phyloP scores from a whole-genome alignment of 495 filamentous ascomycete species.

The Neurospora pannonica region DNA sequence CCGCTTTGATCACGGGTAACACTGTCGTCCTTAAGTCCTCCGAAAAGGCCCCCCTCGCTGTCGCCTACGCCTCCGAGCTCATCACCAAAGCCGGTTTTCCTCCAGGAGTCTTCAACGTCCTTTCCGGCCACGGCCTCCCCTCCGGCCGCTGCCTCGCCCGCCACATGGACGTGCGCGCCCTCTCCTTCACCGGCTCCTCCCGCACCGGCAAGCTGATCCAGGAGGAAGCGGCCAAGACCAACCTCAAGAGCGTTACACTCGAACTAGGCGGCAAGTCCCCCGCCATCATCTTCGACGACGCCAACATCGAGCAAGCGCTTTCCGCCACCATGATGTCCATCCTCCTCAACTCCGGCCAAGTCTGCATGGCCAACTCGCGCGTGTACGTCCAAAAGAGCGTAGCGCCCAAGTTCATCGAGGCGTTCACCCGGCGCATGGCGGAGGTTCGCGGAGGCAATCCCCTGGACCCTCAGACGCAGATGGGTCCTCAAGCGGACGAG shows the following conservation, averaged over 20 bases:
- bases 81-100: slow-evolving; percentile 49
- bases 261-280: slow-evolving; percentile 78
- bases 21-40: slow-evolving; percentile 80
- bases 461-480: slow-evolving; percentile 51
- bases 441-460: slow-evolving; percentile 52
- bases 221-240: slow-evolving; percentile 30
- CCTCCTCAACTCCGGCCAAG: slow-evolving; percentile 65
- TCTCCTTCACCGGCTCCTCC: slow-evolving; percentile 49
- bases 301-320: slow-evolving; percentile 59
- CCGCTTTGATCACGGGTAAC: slow-evolving; percentile 80
- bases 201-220: slow-evolving; percentile 37
- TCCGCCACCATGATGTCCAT: slow-evolving; percentile 62
- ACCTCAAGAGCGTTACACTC: slow-evolving; percentile 69
- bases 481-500: slow-evolving; percentile 47
- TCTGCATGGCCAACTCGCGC: slow-evolving; percentile 70
- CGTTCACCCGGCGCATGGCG: slow-evolving; percentile 47
- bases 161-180: slow-evolving; percentile 42
- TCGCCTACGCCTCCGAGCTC: slow-evolving; percentile 41
- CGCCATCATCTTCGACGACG: slow-evolving; percentile 59
- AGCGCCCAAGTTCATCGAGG: slow-evolving; percentile 48
- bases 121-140: slow-evolving; percentile 43
- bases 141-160: slow-evolving; percentile 44
- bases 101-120: slow-evolving; percentile 46
- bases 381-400: slow-evolving; percentile 58
- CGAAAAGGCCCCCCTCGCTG: slow-evolving; percentile 82